A percentile compares a stretch with the other conserved stretches of the same genome.
phyloP scores from a whole-genome alignment of 202 grass and related monocot species.

The Dendrocalamus latiflorus region DNA sequence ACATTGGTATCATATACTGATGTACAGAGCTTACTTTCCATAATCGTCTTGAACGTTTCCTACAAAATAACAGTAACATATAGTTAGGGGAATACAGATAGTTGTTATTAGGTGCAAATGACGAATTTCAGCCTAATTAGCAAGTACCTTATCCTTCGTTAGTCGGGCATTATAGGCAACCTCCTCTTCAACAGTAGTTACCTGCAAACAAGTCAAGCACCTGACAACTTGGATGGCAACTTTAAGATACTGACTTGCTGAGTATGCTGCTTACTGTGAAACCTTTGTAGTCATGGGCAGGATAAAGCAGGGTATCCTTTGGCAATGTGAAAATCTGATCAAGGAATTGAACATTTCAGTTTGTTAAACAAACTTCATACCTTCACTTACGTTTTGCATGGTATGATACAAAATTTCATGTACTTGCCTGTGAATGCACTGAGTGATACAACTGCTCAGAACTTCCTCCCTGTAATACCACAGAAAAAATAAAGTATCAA shows the following conservation, averaged over 20 bases:
- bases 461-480: conserved; percentile 70
- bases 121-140: conserved; percentile 10
- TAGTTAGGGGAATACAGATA: conserved; percentile 2
- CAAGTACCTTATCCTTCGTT: conserved; percentile 70
- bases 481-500: conserved; percentile 7
- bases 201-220: conserved; percentile 45
- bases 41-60: conserved; percentile 82
- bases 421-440: conserved; percentile 96
- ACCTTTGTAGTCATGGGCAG: conserved; percentile 94
- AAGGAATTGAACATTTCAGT: conserved; percentile 13
- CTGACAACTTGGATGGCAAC: neutral
- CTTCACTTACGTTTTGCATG: neutral
- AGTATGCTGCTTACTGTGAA: conserved; percentile 64
- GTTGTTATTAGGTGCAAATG: neutral
- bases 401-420: neutral
- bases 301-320: conserved; percentile 85
- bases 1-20: neutral
- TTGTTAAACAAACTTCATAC: neutral
- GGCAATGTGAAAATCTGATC: conserved; percentile 85
- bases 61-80: conserved; percentile 22
- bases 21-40: conserved; percentile 64
- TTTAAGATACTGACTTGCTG: neutral
- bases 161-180: conserved; percentile 62
- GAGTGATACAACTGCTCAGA: conserved; percentile 68
- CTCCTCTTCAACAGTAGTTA: conserved; percentile 94